phyloP scores from a whole-genome alignment of 768 basidiomycete species.

The Hypsizygus marmoreus region DNA sequence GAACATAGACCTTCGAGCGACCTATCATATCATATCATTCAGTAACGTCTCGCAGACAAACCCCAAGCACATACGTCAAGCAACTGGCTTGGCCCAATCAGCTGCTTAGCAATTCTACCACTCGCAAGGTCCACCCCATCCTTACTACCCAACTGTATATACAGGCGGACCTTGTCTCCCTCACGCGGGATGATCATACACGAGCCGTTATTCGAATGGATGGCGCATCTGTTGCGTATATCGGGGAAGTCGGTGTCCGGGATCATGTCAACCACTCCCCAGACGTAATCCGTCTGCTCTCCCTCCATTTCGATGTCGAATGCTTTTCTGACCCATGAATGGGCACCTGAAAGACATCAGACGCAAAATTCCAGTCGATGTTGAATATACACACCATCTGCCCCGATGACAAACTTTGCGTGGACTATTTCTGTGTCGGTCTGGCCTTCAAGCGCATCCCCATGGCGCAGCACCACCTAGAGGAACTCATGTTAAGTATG shows the following conservation, averaged over 20 bases:
- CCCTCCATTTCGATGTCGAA: slow-evolving; percentile 74
- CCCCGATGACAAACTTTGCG: slow-evolving; percentile 77
- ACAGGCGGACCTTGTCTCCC: slow-evolving; percentile 66
- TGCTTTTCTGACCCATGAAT: slow-evolving; percentile 79
- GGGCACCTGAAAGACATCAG: no score
- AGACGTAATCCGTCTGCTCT: slow-evolving; percentile 75
- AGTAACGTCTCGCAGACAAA: not conserved
- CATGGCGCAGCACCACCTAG: slow-evolving; percentile 48
- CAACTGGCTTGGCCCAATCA: slow-evolving; percentile 50
- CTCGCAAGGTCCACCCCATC: slow-evolving; percentile 44
- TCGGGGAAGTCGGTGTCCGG: slow-evolving; percentile 79
- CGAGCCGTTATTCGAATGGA: slow-evolving; percentile 71
- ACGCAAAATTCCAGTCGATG: not conserved
- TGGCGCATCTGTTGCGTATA: slow-evolving; percentile 60
- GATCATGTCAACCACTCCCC: slow-evolving; percentile 81
- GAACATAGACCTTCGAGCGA: slow-evolving; percentile 53
- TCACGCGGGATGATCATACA: slow-evolving; percentile 79
- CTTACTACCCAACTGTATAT: slow-evolving; percentile 63
- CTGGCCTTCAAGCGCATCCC: slow-evolving; percentile 34
- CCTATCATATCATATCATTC: slow-evolving; percentile 32
- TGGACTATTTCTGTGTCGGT: slow-evolving; percentile 55
- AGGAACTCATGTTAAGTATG: no score
- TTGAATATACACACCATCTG: slow-evolving; percentile 53
- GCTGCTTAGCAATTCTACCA: slow-evolving; percentile 56
- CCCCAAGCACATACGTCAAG: slow-evolving; percentile 52